These are phyloP conservation scores for Colletotrichum sp. DNA, from an alignment of 2,329 filamentous ascomycete species.

Conservation along the genomic window DNA sequence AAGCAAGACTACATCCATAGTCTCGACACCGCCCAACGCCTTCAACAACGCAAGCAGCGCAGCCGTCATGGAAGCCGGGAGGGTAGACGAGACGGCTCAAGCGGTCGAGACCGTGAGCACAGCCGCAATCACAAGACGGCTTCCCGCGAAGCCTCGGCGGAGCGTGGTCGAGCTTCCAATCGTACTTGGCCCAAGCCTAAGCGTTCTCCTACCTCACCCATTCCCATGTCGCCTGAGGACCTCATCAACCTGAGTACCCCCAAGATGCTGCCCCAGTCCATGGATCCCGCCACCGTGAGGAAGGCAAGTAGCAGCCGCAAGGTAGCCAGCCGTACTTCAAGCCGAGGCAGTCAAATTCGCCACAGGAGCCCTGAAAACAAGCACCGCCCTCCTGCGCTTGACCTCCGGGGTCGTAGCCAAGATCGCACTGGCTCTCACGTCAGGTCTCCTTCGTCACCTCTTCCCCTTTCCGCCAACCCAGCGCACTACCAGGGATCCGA, in stretches of 20 bases:
- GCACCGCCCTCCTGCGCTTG: constrained; percentile 43
- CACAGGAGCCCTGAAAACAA: constrained; percentile 51
- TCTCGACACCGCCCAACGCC: constrained; percentile 75
- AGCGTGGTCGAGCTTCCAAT: constrained; percentile 69
- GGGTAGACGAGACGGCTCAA: constrained; percentile 42
- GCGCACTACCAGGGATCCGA: constrained; percentile 60
- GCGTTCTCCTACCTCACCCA: constrained; percentile 86
- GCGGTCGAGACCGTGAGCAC: constrained; percentile 45
- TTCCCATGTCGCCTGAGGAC: constrained; percentile 94
- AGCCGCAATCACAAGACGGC: constrained; percentile 54
- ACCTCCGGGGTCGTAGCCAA: constrained; percentile 66
- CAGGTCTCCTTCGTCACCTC: constrained; percentile 79
- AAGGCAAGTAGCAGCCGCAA: constrained; percentile 42
- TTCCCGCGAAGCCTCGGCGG: constrained; percentile 68
- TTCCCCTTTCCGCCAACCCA: constrained; percentile 71
- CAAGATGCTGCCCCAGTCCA: constrained; percentile 28
- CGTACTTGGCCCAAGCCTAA: constrained; percentile 77
- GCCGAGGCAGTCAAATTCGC: constrained; percentile 45
- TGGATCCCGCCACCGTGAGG: constrained; percentile 48
- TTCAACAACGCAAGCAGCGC: constrained; percentile 57
- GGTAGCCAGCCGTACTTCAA: constrained; percentile 51
- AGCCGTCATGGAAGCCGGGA: constrained; percentile 60
- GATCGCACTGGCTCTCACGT: constrained; percentile 61
- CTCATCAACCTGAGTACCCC: constrained; percentile 65
- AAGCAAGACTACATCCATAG: constrained; percentile 83